Evolutionary conservation across 2,329 filamentous ascomycete species (phyloP).

Genomic region (Moelleriella libera): DNA sequence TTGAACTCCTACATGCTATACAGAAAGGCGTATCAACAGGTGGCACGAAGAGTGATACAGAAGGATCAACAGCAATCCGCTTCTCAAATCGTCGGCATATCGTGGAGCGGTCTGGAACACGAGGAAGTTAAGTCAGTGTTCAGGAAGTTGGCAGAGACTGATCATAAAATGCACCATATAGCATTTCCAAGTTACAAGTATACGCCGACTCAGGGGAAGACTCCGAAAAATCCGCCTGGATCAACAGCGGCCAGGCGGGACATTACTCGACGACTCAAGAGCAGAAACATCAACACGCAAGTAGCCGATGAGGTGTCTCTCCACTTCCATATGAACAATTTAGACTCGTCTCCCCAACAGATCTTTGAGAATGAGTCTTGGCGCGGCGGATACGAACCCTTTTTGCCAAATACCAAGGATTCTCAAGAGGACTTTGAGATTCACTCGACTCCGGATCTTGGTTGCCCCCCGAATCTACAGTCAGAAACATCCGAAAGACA

Average conservation of each 20-base stretch:
- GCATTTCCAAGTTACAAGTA: slow-evolving; percentile 94
- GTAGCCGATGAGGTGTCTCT: not conserved
- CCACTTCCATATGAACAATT: too few relatives aligned
- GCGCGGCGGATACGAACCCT: not conserved
- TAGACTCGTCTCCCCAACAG: too few relatives aligned
- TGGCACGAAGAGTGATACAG: slow-evolving; percentile 65
- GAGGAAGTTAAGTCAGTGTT: slow-evolving; percentile 60
- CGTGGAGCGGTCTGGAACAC: slow-evolving; percentile 66
- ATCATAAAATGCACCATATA: slow-evolving; percentile 69
- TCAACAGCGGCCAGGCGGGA: slow-evolving; percentile 14
- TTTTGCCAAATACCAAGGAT: not conserved
- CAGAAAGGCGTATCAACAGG: slow-evolving; percentile 78
- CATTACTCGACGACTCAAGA: slow-evolving; percentile 25
- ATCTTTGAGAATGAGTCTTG: too few relatives aligned
- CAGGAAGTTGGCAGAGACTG: slow-evolving; percentile 63
- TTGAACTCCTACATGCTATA: slow-evolving; percentile 99
- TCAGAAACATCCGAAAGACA: too few relatives aligned
- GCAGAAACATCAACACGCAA: not conserved
- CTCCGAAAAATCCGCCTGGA: slow-evolving; percentile 9
- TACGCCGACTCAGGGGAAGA: slow-evolving; percentile 58
- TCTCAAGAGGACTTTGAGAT: not conserved
- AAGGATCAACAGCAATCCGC: slow-evolving; percentile 91
- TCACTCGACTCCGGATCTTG: not conserved
- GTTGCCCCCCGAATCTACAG: not conserved
- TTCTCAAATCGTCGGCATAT: slow-evolving; percentile 72